These are phyloP conservation scores for Gamarada debralockiae DNA, from an alignment of 495 filamentous ascomycete genomes.

Conservation along the genomic window DNA sequence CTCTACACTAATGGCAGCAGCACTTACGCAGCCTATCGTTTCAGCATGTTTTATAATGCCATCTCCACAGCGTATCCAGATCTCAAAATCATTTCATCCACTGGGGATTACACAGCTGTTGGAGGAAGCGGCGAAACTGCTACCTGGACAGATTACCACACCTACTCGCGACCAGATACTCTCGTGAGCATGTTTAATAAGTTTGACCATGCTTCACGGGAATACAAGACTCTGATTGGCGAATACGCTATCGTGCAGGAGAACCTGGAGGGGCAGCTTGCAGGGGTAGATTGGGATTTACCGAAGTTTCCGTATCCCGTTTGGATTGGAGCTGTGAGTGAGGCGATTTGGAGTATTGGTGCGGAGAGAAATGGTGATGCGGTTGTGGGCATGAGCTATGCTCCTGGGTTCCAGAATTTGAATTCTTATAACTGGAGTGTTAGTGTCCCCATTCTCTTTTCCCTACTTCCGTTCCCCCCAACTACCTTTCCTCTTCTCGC, in stretches of 20 bases:
- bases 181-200: constrained; percentile 43
- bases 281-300: constrained; percentile 24
- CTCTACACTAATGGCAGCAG: constrained; percentile 29
- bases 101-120: constrained; percentile 15
- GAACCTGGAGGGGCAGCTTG: constrained; percentile 31
- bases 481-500: not conserved
- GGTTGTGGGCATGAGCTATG: constrained; percentile 44
- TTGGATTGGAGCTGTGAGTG: constrained; percentile 39
- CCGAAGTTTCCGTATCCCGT: constrained; percentile 15
- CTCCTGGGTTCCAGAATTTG: constrained; percentile 43
- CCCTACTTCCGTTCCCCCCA: not conserved
- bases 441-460: constrained; percentile 1
- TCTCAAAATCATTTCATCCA: constrained; percentile 44
- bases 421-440: constrained; percentile 37
- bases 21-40: constrained; percentile 40
- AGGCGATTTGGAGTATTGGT: constrained; percentile 55
- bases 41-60: constrained; percentile 44
- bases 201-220: constrained; percentile 42
- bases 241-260: constrained; percentile 45
- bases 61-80: constrained; percentile 46
- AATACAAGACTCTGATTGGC: constrained; percentile 35
- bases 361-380: constrained; percentile 53
- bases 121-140: constrained; percentile 12
- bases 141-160: constrained; percentile 35
- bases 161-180: constrained; percentile 46